Base-by-base conservation (phyloP, 345 rosid genomes). In the Salix arbutifolia region DNA sequence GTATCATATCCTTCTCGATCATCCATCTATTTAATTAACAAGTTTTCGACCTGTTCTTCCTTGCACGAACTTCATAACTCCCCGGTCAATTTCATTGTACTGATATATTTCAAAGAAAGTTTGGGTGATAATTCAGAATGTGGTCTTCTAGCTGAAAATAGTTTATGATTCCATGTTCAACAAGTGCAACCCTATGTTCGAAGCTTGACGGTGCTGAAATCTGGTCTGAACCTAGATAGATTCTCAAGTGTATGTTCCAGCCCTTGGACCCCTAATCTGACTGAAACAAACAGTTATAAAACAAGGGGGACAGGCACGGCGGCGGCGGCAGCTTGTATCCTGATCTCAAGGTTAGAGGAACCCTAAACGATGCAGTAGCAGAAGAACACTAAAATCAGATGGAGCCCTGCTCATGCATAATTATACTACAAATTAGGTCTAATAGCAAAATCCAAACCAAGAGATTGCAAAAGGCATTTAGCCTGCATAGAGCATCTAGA, bases 281-380 rank as follows among this genome's bases (percentile, higher is more conserved):
- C n/a, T n/a, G n/a, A n/a, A n/a, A n/a, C n/a, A n/a, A n/a, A n/a
- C n/a, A n/a, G n/a, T n/a, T n/a, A n/a, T n/a, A n/a, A n/a, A n/a
- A n/a, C n/a, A n/a, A n/a, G n/a, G n/a, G n/a, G n/a, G n/a, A n/a
- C n/a, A n/a, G n/a, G n/a, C n/a, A n/a, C 33, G 33, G 33, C 28
- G 28, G 28, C 33, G 75, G 98, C 89, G 75, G 96, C 98, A 76
- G 97, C 99, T 87, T 93, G 98, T 86, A 96, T 96, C 86, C 93
- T 88, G 83, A 96, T 92, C 88, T 96, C 93, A 79, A 88, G 93
- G 79, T 96, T 96, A 44, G 96, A 90, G 78, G 99, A 91, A 85
- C 92, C 96, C 65, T 31, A 31, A 31, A 31, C 97, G 97, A 64
- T 91, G 87, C 21, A 96, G 86, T 72, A 92, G 81, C 62, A 93